Conservation (phyloP, 2,329 filamentous ascomycete genomes). For the Colletotrichum siamense region DNA sequence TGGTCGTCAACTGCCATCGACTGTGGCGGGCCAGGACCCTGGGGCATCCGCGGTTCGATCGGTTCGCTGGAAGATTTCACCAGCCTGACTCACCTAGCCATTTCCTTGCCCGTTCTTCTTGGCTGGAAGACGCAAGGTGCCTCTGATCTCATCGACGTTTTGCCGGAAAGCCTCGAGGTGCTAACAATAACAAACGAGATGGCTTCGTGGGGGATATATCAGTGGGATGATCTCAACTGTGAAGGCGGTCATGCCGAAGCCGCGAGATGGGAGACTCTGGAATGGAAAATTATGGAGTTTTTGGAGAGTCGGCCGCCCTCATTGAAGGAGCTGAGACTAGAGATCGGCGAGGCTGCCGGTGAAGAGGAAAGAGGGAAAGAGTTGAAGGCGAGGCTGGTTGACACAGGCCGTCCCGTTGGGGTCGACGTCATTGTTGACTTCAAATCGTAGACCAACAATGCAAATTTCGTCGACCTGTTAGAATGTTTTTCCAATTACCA, state of each 20-base stretch:
- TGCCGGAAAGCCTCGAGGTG: background rate
- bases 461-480: too few species aligned
- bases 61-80: background rate
- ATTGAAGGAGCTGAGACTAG: background rate
- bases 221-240: background rate
- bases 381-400: background rate
- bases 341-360: background rate
- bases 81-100: background rate
- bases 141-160: background rate
- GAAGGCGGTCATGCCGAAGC: background rate
- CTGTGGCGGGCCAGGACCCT: background rate
- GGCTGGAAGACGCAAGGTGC: background rate
- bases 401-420: background rate
- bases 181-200: background rate
- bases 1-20: background rate
- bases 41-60: background rate
- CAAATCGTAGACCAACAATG: background rate
- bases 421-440: accelerated
- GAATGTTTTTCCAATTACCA: too few species aligned
- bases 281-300: background rate
- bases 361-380: background rate
- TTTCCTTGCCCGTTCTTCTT: background rate
- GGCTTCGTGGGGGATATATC: background rate
- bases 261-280: background rate
- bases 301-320: background rate